Percentiles rank a stretch among this genome's conserved stretches.
Evolutionary conservation across 2,329 filamentous ascomycete genomes (phyloP).

Genomic region (Colletotrichum tamarilloi): DNA sequence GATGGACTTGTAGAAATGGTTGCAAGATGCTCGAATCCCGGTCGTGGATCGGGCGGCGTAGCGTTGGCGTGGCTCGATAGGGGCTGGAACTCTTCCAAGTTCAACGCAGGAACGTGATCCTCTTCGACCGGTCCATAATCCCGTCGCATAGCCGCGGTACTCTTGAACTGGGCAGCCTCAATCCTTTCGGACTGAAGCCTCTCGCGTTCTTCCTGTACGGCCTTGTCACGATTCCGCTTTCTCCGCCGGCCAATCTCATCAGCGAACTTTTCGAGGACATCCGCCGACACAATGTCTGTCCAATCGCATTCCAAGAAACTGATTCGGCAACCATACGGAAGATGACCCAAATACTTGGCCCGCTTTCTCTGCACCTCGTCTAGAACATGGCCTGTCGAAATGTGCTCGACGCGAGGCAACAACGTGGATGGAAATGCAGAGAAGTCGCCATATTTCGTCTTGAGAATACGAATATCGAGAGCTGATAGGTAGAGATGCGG

Average conservation of each 20-base stretch:
- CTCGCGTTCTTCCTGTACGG: slow-evolving; percentile 86
- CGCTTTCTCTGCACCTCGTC: slow-evolving; percentile 87
- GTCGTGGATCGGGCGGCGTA: slow-evolving; percentile 66
- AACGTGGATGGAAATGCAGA: slow-evolving; percentile 86
- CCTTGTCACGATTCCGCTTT: slow-evolving; percentile 84
- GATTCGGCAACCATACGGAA: slow-evolving; percentile 91
- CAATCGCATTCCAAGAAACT: slow-evolving; percentile 94
- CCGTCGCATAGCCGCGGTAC: slow-evolving; percentile 53
- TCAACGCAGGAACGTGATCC: slow-evolving; percentile 54
- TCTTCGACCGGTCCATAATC: slow-evolving; percentile 53
- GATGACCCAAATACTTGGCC: slow-evolving; percentile 86
- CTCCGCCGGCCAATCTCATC: slow-evolving; percentile 80
- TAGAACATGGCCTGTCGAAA: slow-evolving; percentile 87
- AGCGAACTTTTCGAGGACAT: slow-evolving; percentile 80
- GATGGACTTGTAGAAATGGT: slow-evolving; percentile 86
- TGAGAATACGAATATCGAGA: slow-evolving; percentile 91
- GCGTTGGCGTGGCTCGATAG: slow-evolving; percentile 62
- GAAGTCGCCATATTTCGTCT: slow-evolving; percentile 88
- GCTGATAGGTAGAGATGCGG: slow-evolving; percentile 91
- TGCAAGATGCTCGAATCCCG: slow-evolving; percentile 75
- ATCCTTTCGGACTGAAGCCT: slow-evolving; percentile 83
- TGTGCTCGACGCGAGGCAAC: slow-evolving; percentile 86
- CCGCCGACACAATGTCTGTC: slow-evolving; percentile 85
- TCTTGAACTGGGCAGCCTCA: slow-evolving; percentile 76
- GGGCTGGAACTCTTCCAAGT: slow-evolving; percentile 74